Evolutionary conservation across 164 flowering plant species (phyloP).

Genomic region (Umbellularia californica): DNA sequence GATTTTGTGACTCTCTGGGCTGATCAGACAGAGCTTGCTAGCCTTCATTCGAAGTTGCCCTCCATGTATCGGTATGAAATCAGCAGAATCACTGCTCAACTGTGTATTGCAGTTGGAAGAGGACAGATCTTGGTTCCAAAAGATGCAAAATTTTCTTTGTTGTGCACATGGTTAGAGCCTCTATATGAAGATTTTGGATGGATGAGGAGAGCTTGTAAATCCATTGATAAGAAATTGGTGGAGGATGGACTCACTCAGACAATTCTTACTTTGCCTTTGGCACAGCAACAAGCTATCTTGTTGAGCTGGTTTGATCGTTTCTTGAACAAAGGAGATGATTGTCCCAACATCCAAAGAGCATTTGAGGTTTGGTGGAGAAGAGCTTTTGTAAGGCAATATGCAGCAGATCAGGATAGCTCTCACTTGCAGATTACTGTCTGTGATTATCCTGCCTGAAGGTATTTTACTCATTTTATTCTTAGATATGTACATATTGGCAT

Average conservation of each 20-base stretch:
- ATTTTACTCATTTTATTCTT: not conserved
- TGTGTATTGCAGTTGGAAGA: constrained; percentile 75
- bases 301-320: constrained; percentile 77
- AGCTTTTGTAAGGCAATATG: constrained; percentile 56
- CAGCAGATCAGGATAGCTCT: constrained; percentile 22
- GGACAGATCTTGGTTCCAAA: constrained; percentile 66
- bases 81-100: constrained; percentile 80
- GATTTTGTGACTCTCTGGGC: constrained; percentile 91
- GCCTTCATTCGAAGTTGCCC: constrained; percentile 78
- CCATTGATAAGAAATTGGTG: constrained; percentile 66
- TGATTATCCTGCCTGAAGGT: constrained; percentile 12
- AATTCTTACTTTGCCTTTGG: constrained; percentile 74
- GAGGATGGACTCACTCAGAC: constrained; percentile 87
- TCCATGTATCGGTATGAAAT: constrained; percentile 72
- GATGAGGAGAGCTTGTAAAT: constrained; percentile 69
- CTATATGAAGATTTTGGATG: constrained; percentile 83
- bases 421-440: constrained; percentile 14
- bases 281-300: constrained; percentile 66
- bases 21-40: constrained; percentile 78
- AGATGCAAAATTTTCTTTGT: constrained; percentile 51
- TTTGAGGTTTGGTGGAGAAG: constrained; percentile 98
- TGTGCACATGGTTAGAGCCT: constrained; percentile 84
- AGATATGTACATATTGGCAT: not conserved
- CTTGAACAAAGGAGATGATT: constrained; percentile 78
- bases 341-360: constrained; percentile 83